Percentiles rank a stretch among this genome's conserved stretches.
Conservation (phyloP, 352 stramenopile species). For the Aphanomyces invadans region DNA sequence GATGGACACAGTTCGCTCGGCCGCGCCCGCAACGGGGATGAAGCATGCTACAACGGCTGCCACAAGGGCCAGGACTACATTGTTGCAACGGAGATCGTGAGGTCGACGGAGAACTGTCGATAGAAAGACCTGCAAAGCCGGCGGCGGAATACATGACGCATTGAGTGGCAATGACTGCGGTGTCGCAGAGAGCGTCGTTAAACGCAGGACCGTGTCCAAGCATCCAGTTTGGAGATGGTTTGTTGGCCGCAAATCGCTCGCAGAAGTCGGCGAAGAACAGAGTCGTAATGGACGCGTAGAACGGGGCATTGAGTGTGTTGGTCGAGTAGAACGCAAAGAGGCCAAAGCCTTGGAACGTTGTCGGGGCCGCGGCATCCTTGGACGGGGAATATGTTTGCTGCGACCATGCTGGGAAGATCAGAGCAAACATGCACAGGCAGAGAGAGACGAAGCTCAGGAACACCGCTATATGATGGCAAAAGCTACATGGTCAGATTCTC, state of each 20-base stretch:
- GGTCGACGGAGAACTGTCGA: no score
- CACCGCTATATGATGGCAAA: constrained; percentile 43
- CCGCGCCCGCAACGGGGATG: neutral
- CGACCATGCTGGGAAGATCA: constrained; percentile 77
- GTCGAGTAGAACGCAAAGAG: constrained; percentile 83
- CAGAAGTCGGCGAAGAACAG: constrained; percentile 76
- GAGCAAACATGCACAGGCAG: constrained; percentile 64
- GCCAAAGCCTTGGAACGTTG: constrained; percentile 57
- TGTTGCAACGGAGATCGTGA: no score
- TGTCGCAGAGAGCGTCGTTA: constrained; percentile 55
- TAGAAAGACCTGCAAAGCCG: constrained; percentile 29
- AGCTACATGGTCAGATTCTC: neutral
- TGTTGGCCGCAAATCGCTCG: neutral
- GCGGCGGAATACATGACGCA: constrained; percentile 11
- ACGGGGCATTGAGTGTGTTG: constrained; percentile 49
- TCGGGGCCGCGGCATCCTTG: constrained; percentile 21
- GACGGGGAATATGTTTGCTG: constrained; percentile 72
- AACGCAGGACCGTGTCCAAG: constrained; percentile 67
- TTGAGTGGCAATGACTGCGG: constrained; percentile 57
- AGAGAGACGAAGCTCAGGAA: constrained; percentile 64
- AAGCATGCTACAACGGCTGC: neutral
- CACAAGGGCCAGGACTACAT: neutral
- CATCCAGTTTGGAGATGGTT: constrained; percentile 71
- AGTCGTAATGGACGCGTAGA: constrained; percentile 72
- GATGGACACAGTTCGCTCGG: neutral